Evolutionary conservation across 1,284 basidiomycete species (phyloP), one percentile per base, ranked within the genome.

Genomic region (Ceratobasidium theobromae): DNA sequence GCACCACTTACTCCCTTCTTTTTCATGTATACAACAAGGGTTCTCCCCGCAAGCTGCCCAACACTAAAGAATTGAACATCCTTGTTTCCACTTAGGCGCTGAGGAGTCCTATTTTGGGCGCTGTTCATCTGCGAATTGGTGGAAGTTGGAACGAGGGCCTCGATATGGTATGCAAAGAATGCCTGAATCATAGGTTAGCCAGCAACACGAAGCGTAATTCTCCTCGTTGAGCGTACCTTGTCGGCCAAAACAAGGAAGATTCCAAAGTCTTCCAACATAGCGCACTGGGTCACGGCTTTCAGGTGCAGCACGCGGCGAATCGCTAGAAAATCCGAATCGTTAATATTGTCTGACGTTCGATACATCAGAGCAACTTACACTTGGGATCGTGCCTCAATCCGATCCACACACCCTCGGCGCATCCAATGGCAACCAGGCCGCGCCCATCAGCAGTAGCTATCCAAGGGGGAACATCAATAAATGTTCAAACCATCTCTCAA

Each of bases 341-440:
- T 23, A 54, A 32, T 48, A 28, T 53, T 35, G 14, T 21, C 45
- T 16, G 3, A 28, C 25, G 1, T 32, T 28, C 52, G 8, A 4
- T 18, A 49, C 21, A 32, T 27, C 16, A 12, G 40, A 53, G 6
- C 9, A 14, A 73, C 88, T 73, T 74, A 90, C 89, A 95, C 74
- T 82, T 79, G 0, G 94, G 87, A 74, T 96, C 89, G 72, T 92
- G 89, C 32, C 92, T 84, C 76, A 97, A 88, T 0, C 95, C 96
- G 70, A 98, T 96, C 93, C 94, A 98, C 1, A 98, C 92, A 38
- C 96, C 96, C 73, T 98, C 93, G 0, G 91, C 88, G 75, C 95
- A 97, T 21, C 95, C 95, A 70, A 98, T 88, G 0, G 95, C 94
- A 18, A 98, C 88, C 16, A 98, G 81, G 1, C 85, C 84, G 46